Evolutionary conservation across 2,329 filamentous ascomycete genomes (phyloP), one percentile per base, ranked within the genome.

Genomic region (Biscogniauxia marginata): DNA sequence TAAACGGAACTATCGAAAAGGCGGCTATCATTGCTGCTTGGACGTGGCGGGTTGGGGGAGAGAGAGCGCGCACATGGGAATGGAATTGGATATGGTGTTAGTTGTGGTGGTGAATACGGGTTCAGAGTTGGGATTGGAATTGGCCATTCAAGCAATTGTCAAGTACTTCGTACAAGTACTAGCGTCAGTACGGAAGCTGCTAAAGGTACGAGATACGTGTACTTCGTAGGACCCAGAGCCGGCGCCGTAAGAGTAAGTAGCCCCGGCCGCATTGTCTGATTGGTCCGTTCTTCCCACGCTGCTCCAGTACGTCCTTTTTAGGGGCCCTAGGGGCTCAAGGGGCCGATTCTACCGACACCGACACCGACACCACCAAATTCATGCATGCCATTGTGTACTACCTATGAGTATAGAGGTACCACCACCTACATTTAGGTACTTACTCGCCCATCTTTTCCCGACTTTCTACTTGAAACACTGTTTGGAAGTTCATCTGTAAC

Each of bases 1-100:
- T 50, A 59, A 64, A 65, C 55, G 55, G 61, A 55, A 61, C 58
- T 53, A 62, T 61, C 50, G 58, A 52, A 60, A 60, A 49, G 53
- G 46, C 56, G 59, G 66, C 57, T 67, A 65, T 63, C 68, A 71
- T 70, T 67, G 65, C 65, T 68, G 66, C 58, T 48, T 49, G 54
- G 48, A 46, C 43, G 45, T 43, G 53, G n/a, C n/a, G n/a, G n/a
- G n/a, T 21, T 56, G 46, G 50, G 54, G 1, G 25, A 22, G 48
- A 25, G 30, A 49, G 48, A 43, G 56, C 57, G 54, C 50, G 49
- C 56, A 54, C 57, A 58, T 55, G 51, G 46, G 48, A 49, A 53
- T 50, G 56, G 51, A 53, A 54, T 49, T 57, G 54, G 57, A 58
- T 49, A 34, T 47, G 51, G 46, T 25, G 11, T 6, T 6, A 11